Evolutionary conservation across 2,329 filamentous ascomycete genomes (phyloP).

Genomic region (Penicillium sumatraense): DNA sequence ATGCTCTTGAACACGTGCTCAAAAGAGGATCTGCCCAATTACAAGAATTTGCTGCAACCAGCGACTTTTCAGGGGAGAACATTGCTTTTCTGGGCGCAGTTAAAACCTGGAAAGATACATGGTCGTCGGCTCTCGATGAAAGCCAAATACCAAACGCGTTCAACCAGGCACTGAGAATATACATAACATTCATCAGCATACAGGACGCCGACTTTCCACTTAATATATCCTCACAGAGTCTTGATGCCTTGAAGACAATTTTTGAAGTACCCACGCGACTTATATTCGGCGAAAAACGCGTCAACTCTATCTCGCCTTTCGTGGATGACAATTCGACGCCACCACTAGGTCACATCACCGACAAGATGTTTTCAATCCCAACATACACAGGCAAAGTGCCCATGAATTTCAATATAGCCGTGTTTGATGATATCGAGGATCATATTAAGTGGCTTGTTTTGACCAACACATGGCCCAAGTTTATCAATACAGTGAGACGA

Average conservation of each 20-base stretch:
- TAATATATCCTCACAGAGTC: constrained; percentile 9
- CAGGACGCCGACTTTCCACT: constrained; percentile 10
- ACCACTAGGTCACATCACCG: background rate
- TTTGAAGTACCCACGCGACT: constrained; percentile 5
- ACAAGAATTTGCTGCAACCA: constrained; percentile 66
- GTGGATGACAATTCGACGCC: background rate
- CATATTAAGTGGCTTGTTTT: constrained; percentile 14
- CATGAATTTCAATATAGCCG: background rate
- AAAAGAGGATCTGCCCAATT: constrained; percentile 38
- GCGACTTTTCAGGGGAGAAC: constrained; percentile 73
- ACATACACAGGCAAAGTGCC: constrained; percentile 6
- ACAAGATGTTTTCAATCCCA: background rate
- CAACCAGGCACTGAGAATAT: constrained; percentile 9
- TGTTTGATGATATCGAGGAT: constrained; percentile 8
- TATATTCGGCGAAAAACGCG: background rate
- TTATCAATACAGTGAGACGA: constrained; percentile 7
- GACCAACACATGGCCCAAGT: constrained; percentile 13
- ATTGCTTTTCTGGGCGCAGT: constrained; percentile 68
- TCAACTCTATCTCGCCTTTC: constrained; percentile 6
- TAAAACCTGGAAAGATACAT: constrained; percentile 57
- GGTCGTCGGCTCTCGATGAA: background rate
- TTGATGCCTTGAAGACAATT: background rate
- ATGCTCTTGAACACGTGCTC: constrained; percentile 11
- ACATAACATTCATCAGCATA: constrained; percentile 10
- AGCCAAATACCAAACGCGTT: background rate